Conservation (phyloP, 129 eudicot species). For the Flaveria linearis region DNA sequence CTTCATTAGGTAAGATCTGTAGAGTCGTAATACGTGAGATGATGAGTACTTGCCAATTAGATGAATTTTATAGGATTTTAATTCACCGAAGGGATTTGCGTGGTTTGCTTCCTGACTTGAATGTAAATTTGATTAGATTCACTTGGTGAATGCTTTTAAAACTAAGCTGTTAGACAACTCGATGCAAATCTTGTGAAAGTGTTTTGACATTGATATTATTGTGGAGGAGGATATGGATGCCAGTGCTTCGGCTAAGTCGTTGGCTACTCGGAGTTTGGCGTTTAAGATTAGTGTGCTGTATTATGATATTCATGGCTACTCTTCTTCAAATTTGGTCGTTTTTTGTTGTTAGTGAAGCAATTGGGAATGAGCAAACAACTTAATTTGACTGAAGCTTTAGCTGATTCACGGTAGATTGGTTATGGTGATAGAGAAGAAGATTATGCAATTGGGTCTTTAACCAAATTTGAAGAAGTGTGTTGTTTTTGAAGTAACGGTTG, state of each 20-base stretch:
- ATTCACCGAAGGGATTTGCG: background rate
- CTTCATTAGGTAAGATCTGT: background rate
- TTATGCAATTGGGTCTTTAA: no score
- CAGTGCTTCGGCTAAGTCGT: slow-evolving; percentile 70
- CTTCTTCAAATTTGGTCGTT: no score
- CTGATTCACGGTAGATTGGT: no score
- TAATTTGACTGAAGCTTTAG: no score
- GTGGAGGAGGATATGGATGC: background rate
- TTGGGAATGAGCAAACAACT: no score
- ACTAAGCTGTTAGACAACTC: background rate
- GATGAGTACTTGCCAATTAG: background rate
- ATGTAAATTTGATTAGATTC: background rate
- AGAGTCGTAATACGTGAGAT: background rate
- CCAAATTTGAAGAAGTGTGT: no score
- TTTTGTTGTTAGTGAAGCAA: no score
- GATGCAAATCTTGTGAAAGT: slow-evolving; percentile 2
- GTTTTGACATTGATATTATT: background rate
- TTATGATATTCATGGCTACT: no score
- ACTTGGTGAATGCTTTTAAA: background rate
- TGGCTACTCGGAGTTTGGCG: slow-evolving; percentile 89
- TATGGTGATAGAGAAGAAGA: no score
- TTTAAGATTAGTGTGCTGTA: slow-evolving; percentile 78
- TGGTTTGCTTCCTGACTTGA: background rate
- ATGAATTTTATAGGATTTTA: background rate
- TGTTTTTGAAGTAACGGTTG: no score